A percentile compares a stretch with the other conserved stretches of the same genome.
Conservation (phyloP, 2,329 filamentous ascomycete species). For the Pseudogymnoascus destructans region DNA sequence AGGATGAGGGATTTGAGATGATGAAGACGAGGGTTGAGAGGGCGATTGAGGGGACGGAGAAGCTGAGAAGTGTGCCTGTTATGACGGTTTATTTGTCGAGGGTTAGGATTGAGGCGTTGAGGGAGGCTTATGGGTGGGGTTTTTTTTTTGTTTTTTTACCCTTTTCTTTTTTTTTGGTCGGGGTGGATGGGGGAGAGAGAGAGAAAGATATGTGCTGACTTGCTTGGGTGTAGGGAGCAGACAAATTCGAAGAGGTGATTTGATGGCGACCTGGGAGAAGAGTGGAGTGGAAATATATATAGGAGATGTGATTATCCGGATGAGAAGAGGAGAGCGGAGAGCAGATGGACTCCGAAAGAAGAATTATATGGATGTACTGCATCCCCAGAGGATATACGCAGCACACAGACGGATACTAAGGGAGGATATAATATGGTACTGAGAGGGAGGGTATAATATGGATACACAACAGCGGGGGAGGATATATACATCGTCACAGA, state of each 20-base stretch:
- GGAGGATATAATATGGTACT: no score
- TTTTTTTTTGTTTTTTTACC: not conserved
- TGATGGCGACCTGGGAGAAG: not conserved
- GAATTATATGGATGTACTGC: not conserved
- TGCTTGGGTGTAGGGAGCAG: not conserved
- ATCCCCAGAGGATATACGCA: not conserved
- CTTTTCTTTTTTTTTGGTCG: not conserved
- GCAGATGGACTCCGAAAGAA: not conserved
- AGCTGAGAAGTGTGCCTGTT: conserved; percentile 36
- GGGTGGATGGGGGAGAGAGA: not conserved
- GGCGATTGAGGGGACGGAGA: conserved; percentile 35
- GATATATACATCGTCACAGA: not conserved
- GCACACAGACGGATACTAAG: not conserved
- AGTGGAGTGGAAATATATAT: not conserved
- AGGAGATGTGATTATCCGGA: not conserved
- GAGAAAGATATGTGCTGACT: not conserved
- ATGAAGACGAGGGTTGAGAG: conserved; percentile 44
- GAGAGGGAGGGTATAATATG: not conserved
- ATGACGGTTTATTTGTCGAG: conserved; percentile 49
- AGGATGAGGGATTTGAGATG: conserved; percentile 41
- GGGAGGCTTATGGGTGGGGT: conserved; percentile 27
- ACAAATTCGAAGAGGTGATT: conserved; percentile 3
- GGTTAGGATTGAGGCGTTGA: conserved; percentile 41
- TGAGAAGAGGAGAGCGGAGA: not conserved
- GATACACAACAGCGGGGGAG: not conserved